Base-by-base conservation (phyloP, 345 rosid species). In the Abelmoschus esculentus region DNA sequence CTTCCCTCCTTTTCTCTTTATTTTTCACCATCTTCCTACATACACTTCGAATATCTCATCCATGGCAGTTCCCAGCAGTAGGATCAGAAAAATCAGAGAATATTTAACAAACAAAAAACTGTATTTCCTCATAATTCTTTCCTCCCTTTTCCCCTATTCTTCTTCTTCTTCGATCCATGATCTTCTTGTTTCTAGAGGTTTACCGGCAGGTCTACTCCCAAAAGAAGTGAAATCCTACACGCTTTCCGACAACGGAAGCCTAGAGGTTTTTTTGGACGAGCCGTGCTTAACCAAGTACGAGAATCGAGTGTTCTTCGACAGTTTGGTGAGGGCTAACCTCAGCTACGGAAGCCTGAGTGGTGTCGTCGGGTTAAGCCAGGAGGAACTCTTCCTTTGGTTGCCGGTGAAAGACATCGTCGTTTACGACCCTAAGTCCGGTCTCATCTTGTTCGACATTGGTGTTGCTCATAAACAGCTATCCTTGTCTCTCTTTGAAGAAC, bases 321-420 rank as follows among this genome's bases (percentile, higher is more conserved):
- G 87, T 18, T 90, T 89, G 0, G 84, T 93, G 44, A 88, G 83
- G 70, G 98, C 87, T n/a, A 93, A 93, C 71, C 86, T 93, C 34
- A 91, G 83, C 74, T 91, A 86, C 54, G 88, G 96, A 0, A 84
- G 92, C 40, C 85, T 93, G 36, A 60, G 72, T 5, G 96, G 92
- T 12, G 90, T 93, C 3, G 87, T 81, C 57, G 98, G 98, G 1
- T 69, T 93, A 61, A 67, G 84, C 4, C 96, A 91, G 36, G 84
- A 86, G 73, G 98, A 91, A 74, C 90, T 93, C 64, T 93, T 89
- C 66, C 72, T 93, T 8, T 93, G 98, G 98, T 78, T 93, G 1
- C 90, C 90, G 0, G 97, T 93, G 2, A 91, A 79, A 80, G 96
- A 84, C 71, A 89, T 91, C 72, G 80, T 77, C 50, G 97, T 93